A percentile compares a stretch with the other conserved stretches of the same genome.
Conservation (phyloP, 2,329 filamentous ascomycete species). For the Penicillium sp. region DNA sequence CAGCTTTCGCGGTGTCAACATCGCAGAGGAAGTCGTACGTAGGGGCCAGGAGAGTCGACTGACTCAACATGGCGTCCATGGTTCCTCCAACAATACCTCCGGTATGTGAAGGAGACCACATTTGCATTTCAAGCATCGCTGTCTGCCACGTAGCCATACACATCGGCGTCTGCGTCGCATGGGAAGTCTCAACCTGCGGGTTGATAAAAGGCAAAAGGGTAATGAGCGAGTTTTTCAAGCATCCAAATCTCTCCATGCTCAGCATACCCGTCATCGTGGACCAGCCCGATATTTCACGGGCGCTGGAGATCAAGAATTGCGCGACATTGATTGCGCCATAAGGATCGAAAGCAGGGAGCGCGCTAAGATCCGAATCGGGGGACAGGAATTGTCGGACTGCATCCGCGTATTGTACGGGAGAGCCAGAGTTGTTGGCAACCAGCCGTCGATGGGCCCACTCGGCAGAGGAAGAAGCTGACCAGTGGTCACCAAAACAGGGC, state of each 20-base stretch:
- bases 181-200: neutral
- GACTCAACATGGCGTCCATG: conserved; percentile 39
- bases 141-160: conserved; percentile 46
- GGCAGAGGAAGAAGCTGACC: conserved; percentile 41
- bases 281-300: conserved; percentile 48
- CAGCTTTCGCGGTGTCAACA: conserved; percentile 25
- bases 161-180: conserved; percentile 12
- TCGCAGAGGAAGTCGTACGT: conserved; percentile 38
- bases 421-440: conserved; percentile 27
- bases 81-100: conserved; percentile 42
- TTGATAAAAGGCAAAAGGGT: conserved; percentile 36
- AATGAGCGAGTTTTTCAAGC: conserved; percentile 39
- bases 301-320: conserved; percentile 47
- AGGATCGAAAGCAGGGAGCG: conserved; percentile 41
- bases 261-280: conserved; percentile 48
- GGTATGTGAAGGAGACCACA: conserved; percentile 48
- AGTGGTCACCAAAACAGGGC: conserved; percentile 43
- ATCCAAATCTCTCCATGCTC: conserved; percentile 43
- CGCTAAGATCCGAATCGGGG: conserved; percentile 26
- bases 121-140: conserved; percentile 47
- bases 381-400: conserved; percentile 44
- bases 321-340: conserved; percentile 48
- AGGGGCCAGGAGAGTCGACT: conserved; percentile 35
- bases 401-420: conserved; percentile 37
- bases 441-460: conserved; percentile 32